Evolutionary conservation across 2,329 filamentous ascomycete species (phyloP), one percentile per base, ranked within the genome.

Genomic region (Diaporthe destruens): DNA sequence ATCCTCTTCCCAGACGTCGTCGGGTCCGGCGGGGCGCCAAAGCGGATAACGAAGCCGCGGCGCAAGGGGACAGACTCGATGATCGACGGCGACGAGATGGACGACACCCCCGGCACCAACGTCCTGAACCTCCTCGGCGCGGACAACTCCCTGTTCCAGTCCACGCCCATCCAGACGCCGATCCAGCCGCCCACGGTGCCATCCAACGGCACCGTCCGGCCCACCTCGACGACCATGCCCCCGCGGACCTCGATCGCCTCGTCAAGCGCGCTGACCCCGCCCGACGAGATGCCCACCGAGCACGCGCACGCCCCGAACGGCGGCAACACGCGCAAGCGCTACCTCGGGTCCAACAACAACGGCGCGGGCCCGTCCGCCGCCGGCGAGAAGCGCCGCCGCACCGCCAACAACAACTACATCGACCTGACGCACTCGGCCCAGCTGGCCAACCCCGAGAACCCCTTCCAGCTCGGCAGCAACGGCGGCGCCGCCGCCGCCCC

Each of bases 1-100:
- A 84, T 90, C 29, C 81, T 90, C 12, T 90, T 90, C 73, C 87
- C 88, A 39, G 88, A 90, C 71, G 88, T 90, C 11, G 83, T 90
- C 55, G 88, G 88, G 14, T 89, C 88, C 1, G 87, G 88, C 29
- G 88, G 88, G 68, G 88, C 88, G 0, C 88, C 88, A 0, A 90
- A 90, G 78, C 85, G 88, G 39, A 84, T 90, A 75, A 89, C 88
- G 81, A 89, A 87, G 77, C 85, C 87, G 12, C 82, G 87, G 72
- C 81, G 87, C 14, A 85, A 84, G 74, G 84, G 85, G 36, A 81
- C 83, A 25, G 87, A 89, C 47, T 83, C 81, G 11, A 80, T 85
- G 53, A 80, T 81, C 2, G 81, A 81, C 3, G 74, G 75, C 51
- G 85, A 87, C 56, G 85, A 87, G n/a, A 77, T 81, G 3, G 85